Percentiles rank a stretch among this genome's conserved stretches.
phyloP scores from a whole-genome alignment of 495 filamentous ascomycete genomes.

The Trypethelium eluteriae region DNA sequence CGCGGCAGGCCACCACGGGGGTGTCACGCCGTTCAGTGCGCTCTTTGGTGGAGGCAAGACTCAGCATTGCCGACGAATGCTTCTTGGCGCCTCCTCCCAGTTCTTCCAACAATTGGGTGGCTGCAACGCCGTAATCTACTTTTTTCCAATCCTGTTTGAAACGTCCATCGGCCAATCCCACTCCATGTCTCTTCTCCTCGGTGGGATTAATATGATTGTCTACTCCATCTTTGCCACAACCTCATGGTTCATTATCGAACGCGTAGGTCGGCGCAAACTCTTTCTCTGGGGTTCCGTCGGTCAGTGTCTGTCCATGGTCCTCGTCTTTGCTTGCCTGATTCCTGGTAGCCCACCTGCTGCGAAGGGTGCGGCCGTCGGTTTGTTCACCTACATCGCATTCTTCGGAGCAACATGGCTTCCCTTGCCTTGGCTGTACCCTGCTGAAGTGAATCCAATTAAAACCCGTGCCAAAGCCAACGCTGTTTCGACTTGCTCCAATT shows the following conservation, averaged over 20 bases:
- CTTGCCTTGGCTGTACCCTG: conserved; percentile 52
- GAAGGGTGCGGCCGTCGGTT: conserved; percentile 65
- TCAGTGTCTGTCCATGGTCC: conserved; percentile 63
- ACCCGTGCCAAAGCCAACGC: conserved; percentile 48
- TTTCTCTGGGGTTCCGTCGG: conserved; percentile 63
- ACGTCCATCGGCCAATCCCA: conserved; percentile 50
- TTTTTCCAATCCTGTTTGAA: conserved; percentile 70
- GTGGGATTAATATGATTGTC: conserved; percentile 73
- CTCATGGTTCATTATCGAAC: conserved; percentile 77
- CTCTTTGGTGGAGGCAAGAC: conserved; percentile 57
- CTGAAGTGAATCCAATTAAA: conserved; percentile 52
- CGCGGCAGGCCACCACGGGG: conserved; percentile 49
- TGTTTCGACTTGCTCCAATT: conserved; percentile 47
- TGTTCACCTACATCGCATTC: conserved; percentile 71
- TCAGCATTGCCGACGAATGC: conserved; percentile 57
- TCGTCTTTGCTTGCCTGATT: conserved; percentile 66
- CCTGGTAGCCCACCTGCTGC: conserved; percentile 46
- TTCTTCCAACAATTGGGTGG: conserved; percentile 75
- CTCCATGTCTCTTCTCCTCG: conserved; percentile 59
- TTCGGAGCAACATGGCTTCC: conserved; percentile 73
- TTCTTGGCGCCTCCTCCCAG: conserved; percentile 54
- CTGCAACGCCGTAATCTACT: conserved; percentile 81
- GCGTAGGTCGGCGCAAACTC: conserved; percentile 61
- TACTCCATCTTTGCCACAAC: conserved; percentile 70
- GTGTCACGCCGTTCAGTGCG: conserved; percentile 47